Evolutionary conservation across 352 stramenopile genomes (phyloP), one percentile per base, ranked within the genome.

Genomic region (Phytophthora sojae): DNA sequence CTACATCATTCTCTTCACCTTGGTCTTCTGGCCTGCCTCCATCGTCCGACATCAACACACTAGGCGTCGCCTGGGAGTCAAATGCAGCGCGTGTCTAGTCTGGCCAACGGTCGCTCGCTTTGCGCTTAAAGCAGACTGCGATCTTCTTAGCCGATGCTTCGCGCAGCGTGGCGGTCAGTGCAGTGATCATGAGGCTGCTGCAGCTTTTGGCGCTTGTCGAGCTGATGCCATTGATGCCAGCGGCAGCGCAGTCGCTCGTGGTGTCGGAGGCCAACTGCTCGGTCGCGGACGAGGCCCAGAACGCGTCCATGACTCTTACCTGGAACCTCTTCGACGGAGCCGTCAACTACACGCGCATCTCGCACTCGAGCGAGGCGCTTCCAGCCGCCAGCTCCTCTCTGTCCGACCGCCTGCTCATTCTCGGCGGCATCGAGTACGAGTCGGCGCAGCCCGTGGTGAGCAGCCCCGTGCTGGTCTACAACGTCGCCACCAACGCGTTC

Each of bases 381-480:
- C 9, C 59, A 1, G 51, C 60, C 5, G 39, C 56, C 7, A 45
- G 19, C 21, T 57, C 67, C 1, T 53, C 65, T 2, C 30, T 66
- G 3, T 61, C 76, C 0, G 64, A 69, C 23, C 77, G 80, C 0
- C 39, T 93, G 35, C 47, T 90, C 29, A 72, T 89, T n/a, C 75
- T 92, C 26, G 85, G 85, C 7, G 85, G 83, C 35, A 89, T 92
- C 47, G 83, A 82, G 61, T 92, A 88, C 72, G 85, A 92, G 63
- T 91, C 83, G 0, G 79, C 83, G 23, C 85, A 93, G 69, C 85
- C 85, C 4, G 80, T 88, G 2, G 82, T 91, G 9, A 62, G 71
- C 57, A 85, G 73, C 39, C 80, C 83, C 37, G 77, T 86, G 25
- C 67, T 91, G n/a, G 79, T 91, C 26, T 93, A 81, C 67, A 61